A percentile compares a stretch with the other conserved stretches of the same genome.
Conservation (phyloP, 345 rosid genomes). For the Aegle marmelos region DNA sequence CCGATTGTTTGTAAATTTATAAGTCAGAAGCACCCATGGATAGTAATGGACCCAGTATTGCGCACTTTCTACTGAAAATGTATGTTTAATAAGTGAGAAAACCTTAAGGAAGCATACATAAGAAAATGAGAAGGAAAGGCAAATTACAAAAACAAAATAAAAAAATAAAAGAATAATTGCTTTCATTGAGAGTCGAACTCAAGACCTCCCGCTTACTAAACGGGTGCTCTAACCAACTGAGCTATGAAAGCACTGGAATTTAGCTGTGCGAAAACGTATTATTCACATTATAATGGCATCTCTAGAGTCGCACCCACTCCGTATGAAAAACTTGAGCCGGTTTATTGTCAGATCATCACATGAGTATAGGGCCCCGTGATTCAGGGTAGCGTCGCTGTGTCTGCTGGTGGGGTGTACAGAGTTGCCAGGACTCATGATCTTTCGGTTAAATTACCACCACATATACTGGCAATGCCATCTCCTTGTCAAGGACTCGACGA, state of each 20-base stretch:
- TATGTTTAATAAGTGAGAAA: no score
- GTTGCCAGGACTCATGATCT: not conserved
- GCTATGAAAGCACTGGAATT: slow-evolving; percentile 58
- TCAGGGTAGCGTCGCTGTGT: not conserved
- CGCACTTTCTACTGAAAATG: not conserved
- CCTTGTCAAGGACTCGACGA: not conserved
- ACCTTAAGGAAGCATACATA: no score
- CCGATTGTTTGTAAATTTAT: not conserved
- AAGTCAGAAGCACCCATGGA: not conserved
- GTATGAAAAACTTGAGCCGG: no score
- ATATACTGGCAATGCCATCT: not conserved
- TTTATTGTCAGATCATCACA: slow-evolving; percentile 23
- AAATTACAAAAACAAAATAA: no score
- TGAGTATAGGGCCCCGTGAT: slow-evolving; percentile 12
- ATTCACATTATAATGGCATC: no score
- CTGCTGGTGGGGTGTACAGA: not conserved
- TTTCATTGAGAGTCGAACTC: slow-evolving; percentile 91
- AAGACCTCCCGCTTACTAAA: slow-evolving; percentile 97
- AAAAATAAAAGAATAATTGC: no score
- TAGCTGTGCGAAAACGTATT: rapidly evolving
- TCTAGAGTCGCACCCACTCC: no score
- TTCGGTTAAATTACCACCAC: not conserved
- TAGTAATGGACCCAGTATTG: not conserved
- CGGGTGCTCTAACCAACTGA: slow-evolving; percentile 98
- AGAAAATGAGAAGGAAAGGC: no score